Evolutionary conservation across 768 basidiomycete species (phyloP).

Genomic region (Leccinum uliginosum): DNA sequence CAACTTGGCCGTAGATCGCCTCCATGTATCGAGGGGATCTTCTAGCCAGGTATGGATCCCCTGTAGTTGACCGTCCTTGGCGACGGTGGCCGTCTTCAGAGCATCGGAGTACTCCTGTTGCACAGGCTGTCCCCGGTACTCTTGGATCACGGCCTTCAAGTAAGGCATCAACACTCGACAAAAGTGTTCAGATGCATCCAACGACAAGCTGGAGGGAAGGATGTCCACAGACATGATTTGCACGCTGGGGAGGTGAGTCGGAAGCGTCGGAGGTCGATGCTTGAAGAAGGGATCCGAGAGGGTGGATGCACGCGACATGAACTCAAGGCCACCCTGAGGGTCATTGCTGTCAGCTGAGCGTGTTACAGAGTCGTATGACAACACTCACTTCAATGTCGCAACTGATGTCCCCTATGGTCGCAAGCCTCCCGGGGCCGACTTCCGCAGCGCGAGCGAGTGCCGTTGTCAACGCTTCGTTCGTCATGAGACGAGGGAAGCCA

Average conservation of each 20-base stretch:
- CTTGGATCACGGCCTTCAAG: conserved; percentile 50
- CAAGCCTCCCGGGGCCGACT: conserved; percentile 54
- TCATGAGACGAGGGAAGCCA: conserved; percentile 75
- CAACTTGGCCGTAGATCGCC: conserved; percentile 9
- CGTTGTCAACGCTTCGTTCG: conserved; percentile 52
- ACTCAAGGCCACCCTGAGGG: conserved; percentile 76
- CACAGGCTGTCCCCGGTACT: conserved; percentile 31
- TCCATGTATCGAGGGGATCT: conserved; percentile 45
- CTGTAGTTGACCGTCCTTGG: conserved; percentile 50
- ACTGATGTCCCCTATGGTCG: conserved; percentile 80
- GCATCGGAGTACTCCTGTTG: conserved; percentile 37
- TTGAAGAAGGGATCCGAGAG: conserved; percentile 72
- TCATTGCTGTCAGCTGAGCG: background rate
- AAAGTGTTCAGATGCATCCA: conserved; percentile 79
- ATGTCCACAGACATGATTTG: conserved; percentile 91
- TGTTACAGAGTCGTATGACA: background rate
- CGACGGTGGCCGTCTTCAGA: conserved; percentile 69
- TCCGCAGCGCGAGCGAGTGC: conserved; percentile 47
- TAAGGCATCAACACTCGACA: conserved; percentile 65
- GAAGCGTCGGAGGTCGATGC: conserved; percentile 38
- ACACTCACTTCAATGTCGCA: conserved; percentile 72
- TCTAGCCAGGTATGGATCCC: conserved; percentile 57
- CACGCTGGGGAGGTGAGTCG: conserved; percentile 47
- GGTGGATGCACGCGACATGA: conserved; percentile 72
- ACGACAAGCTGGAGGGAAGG: conserved; percentile 77